Conservation (phyloP, 495 filamentous ascomycete species). For the Penicillium paxilli region DNA sequence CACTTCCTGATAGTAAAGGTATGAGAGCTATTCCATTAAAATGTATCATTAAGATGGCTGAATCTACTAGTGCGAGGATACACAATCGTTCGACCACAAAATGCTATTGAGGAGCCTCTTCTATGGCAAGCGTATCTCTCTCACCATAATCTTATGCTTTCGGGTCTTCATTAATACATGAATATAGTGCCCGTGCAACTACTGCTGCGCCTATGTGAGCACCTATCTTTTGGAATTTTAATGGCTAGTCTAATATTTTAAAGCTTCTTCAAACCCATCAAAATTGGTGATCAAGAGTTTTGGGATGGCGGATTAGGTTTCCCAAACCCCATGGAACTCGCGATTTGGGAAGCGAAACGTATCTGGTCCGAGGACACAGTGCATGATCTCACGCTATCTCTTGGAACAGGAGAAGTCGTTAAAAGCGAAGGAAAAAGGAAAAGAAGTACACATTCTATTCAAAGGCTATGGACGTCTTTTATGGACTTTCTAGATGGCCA, state of each 20-base stretch:
- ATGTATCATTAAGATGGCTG: no score
- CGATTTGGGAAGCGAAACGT: conserved; percentile 22
- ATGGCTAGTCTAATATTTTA: neutral
- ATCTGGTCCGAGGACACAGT: conserved; percentile 19
- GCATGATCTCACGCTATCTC: conserved; percentile 23
- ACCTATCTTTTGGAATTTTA: neutral
- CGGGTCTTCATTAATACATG: neutral
- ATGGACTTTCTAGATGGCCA: conserved; percentile 21
- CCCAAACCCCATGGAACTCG: conserved; percentile 34
- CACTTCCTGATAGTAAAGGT: neutral
- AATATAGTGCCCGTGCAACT: conserved; percentile 23
- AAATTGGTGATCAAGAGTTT: conserved; percentile 21
- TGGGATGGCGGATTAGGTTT: conserved; percentile 33
- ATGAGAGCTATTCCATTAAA: no score
- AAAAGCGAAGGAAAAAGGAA: neutral
- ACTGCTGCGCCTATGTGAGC: conserved; percentile 26
- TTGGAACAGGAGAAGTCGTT: conserved; percentile 23
- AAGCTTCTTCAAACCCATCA: conserved; percentile 20
- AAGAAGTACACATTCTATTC: conserved; percentile 10
- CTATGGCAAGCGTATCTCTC: no score
- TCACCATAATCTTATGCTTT: no score
- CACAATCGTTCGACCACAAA: no score
- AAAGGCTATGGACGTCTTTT: conserved; percentile 20
- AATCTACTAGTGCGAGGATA: no score
- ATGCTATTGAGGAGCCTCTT: no score